phyloP scores from a whole-genome alignment of 2,329 filamentous ascomycete genomes.

The Knoxdaviesia proteae region DNA sequence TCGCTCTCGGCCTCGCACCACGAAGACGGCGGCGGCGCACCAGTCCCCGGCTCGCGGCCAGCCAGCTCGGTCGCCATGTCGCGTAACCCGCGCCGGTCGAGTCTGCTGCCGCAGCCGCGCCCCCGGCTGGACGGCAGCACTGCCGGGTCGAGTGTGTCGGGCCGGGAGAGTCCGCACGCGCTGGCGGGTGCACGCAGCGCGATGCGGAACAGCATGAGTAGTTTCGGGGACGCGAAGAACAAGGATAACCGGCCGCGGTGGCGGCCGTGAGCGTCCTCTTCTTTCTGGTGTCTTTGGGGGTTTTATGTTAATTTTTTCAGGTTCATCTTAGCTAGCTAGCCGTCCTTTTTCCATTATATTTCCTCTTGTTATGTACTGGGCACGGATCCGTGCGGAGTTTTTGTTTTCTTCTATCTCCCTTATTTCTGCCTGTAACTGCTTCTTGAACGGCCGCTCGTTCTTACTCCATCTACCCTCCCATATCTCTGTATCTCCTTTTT shows the following conservation, averaged over 20 bases:
- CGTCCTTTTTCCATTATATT: neutral
- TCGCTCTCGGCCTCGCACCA: conserved; percentile 20
- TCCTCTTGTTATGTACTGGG: conserved; percentile 6
- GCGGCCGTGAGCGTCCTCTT: conserved; percentile 14
- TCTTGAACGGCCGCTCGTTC: neutral
- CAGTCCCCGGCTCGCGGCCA: conserved; percentile 19
- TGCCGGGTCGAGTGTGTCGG: conserved; percentile 10
- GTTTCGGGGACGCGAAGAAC: conserved; percentile 11
- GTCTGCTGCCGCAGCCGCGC: conserved; percentile 25
- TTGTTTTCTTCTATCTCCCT: conserved; percentile 1
- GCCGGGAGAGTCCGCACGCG: conserved; percentile 27
- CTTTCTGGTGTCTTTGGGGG: conserved; percentile 1
- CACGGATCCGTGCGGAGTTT: neutral
- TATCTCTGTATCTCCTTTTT: neutral
- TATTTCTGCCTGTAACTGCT: neutral
- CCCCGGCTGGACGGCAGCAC: conserved; percentile 4
- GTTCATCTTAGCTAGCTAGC: neutral
- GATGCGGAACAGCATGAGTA: conserved; percentile 11
- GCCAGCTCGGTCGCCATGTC: conserved; percentile 32
- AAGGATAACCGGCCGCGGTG: conserved; percentile 28
- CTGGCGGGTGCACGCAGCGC: conserved; percentile 22
- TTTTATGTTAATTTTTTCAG: conserved; percentile 1
- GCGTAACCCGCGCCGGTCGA: conserved; percentile 22
- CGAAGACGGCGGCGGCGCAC: no score
- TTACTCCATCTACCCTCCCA: neutral